phyloP scores from a whole-genome alignment of 768 basidiomycete species.

The Peribolospora kevripleyi region DNA sequence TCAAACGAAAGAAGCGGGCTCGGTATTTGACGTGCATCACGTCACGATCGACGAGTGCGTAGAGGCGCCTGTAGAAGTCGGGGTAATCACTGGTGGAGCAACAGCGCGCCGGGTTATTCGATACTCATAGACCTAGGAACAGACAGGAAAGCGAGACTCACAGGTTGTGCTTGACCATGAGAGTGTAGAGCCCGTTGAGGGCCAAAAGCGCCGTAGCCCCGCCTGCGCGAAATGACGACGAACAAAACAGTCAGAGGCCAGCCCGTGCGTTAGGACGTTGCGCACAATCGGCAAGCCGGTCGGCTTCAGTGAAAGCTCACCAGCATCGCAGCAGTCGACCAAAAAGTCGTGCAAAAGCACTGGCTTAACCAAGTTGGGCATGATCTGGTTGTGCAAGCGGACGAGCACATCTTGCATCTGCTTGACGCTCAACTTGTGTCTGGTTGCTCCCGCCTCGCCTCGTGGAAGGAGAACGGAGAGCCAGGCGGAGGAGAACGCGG shows the following conservation, averaged over 20 bases:
- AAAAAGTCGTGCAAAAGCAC: conserved; percentile 82
- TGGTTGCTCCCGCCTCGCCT: conserved; percentile 1
- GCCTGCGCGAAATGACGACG: conserved; percentile 24
- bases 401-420: conserved; percentile 37
- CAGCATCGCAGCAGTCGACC: conserved; percentile 53
- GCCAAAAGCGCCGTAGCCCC: conserved; percentile 67
- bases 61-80: conserved; percentile 75
- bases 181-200: conserved; percentile 65
- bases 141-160: conserved; percentile 22
- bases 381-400: conserved; percentile 55
- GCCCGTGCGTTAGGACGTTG: background rate
- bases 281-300: background rate
- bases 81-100: conserved; percentile 58
- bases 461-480: conserved; percentile 32
- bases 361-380: conserved; percentile 58
- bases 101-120: background rate
- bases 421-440: conserved; percentile 11
- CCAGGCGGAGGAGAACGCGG: conserved; percentile 60
- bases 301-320: conserved; percentile 21
- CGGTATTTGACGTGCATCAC: conserved; percentile 79
- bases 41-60: conserved; percentile 64
- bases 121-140: background rate
- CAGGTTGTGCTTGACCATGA: conserved; percentile 88
- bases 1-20: conserved; percentile 78
- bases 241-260: background rate